Conservation (phyloP, 192 early-diverging fungal genomes). For the Coemansia pectinata region DNA sequence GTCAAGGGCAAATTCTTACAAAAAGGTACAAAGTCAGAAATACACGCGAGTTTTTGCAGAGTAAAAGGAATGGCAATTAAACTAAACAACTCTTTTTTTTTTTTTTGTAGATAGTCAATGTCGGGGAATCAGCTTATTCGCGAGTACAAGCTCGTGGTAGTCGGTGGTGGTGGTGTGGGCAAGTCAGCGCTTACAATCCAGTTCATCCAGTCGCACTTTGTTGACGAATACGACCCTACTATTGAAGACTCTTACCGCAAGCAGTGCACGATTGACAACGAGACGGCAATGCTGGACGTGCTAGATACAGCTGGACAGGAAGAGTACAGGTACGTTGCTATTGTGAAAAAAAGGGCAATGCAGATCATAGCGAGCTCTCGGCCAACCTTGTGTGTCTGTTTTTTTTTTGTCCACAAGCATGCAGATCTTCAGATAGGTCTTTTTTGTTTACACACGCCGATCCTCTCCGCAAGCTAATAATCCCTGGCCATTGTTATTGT, state of each 20-base stretch:
- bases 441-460: not conserved
- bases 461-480: not conserved
- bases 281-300: slow-evolving; percentile 85
- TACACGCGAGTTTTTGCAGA: too few relatives aligned
- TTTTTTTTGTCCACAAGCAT: not conserved
- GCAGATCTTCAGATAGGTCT: not conserved
- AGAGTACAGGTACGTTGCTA: slow-evolving; percentile 68
- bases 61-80: too few relatives aligned
- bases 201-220: slow-evolving; percentile 80
- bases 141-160: slow-evolving; percentile 79
- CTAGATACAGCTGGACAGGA: slow-evolving; percentile 97
- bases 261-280: slow-evolving; percentile 90
- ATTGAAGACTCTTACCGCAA: slow-evolving; percentile 99
- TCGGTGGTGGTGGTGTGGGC: slow-evolving; percentile 82
- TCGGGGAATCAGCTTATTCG: slow-evolving; percentile 55
- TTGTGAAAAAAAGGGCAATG: not conserved
- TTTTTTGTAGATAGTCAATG: slow-evolving; percentile 24
- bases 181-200: slow-evolving; percentile 84
- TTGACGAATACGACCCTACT: slow-evolving; percentile 94
- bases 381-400: not conserved
- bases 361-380: not conserved
- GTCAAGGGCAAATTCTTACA: not conserved
- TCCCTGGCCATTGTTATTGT: slow-evolving; percentile 3
- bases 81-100: slow-evolving; percentile 6
- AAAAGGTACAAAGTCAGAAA: not conserved